phyloP scores from a whole-genome alignment of 169 alveolate genomes.

The Neospora caninum region DNA sequence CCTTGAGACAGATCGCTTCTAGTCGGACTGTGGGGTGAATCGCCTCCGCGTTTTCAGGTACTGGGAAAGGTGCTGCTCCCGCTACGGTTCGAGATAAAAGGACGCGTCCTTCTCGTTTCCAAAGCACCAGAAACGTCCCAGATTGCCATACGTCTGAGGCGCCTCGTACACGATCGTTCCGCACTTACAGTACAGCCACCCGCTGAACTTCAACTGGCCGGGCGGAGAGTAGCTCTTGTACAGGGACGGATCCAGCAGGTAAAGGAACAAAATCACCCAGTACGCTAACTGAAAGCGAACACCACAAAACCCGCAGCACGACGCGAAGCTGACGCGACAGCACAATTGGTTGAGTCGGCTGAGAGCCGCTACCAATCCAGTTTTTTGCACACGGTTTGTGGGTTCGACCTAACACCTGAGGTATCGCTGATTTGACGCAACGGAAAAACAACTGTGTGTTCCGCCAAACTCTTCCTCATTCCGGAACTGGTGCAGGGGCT shows the following conservation, averaged over 20 bases:
- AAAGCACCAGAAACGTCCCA: constrained; percentile 41
- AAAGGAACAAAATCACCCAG: constrained; percentile 33
- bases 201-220: constrained; percentile 49
- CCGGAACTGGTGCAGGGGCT: no score
- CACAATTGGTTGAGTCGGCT: no score
- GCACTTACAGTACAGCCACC: constrained; percentile 58
- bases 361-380: no score
- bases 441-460: no score
- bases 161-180: constrained; percentile 39
- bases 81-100: constrained; percentile 10
- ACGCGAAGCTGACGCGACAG: neutral
- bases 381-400: no score
- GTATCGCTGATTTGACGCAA: no score
- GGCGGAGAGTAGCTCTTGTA: constrained; percentile 38
- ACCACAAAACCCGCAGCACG: neutral
- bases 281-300: constrained; percentile 13
- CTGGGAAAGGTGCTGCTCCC: no score
- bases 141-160: constrained; percentile 25
- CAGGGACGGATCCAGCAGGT: constrained; percentile 9
- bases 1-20: no score
- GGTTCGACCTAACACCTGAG: no score
- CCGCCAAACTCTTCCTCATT: no score
- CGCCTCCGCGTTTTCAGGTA: no score
- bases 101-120: constrained; percentile 43
- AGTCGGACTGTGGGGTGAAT: no score